Base-by-base conservation (phyloP, 2,329 filamentous ascomycete species). In the Camillea tinctor region DNA sequence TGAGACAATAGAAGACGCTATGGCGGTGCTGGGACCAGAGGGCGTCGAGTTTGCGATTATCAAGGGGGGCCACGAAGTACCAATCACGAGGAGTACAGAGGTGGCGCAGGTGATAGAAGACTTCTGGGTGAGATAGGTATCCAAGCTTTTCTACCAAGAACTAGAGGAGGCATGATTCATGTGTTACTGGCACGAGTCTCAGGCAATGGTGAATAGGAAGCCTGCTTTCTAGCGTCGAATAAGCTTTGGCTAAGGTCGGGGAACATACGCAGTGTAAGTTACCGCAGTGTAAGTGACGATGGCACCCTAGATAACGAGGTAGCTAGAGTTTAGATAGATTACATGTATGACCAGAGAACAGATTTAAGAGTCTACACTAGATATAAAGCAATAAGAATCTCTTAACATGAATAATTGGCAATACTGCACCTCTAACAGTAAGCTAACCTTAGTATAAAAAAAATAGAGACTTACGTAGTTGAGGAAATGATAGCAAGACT, bases 61-160 rank as follows among this genome's bases (percentile, higher is more conserved):
- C 17, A 79, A 84, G 22, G 88, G 84, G 4, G 89, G 88, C 0
- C 90, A 93, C 71, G 89, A 92, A 68, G 77, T 92, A 61, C 87
- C 86, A 1, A 86, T 91, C 64, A 84, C 84, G 13, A 81, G 81
- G 58, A 84, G 84, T 2, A 75, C 78, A 9, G 82, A 86, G 57
- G 80, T 91, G 58, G 86, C 84, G 1, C 72, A 78, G 19, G 71
- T 72, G 6, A 68, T 76, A 19, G 63, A 66, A 24, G 20, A 36
- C 1, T 69, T 67, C 24, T 69, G 64, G 66, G 56, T 22, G 50
- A 53, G 36, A 19, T 48, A 56, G 20, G 44, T 30, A 9, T 9
- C 15, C 17, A n/a, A n/a, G n/a, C n/a, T n/a, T n/a, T n/a, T n/a
- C n/a, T n/a, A n/a, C n/a, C 2, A 44, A 20, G 36, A 49, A 36